Evolutionary conservation across 2,329 filamentous ascomycete species (phyloP), one percentile per base, ranked within the genome.

Genomic region (Paramyrothecium roridum): DNA sequence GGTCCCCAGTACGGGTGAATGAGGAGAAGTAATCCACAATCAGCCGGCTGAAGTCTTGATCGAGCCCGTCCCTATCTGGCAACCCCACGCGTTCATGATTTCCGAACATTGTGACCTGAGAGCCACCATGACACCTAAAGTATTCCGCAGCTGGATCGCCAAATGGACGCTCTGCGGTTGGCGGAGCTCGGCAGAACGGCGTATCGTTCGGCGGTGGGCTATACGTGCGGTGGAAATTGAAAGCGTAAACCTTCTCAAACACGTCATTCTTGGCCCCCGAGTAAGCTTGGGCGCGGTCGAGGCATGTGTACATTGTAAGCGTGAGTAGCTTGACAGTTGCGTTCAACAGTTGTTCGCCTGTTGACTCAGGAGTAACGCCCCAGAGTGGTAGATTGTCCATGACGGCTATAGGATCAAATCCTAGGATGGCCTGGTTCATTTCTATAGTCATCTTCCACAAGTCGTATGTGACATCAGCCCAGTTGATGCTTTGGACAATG

Each of bases 211-310:
- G 49, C 19, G 49, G 49, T 33, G 49, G 49, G 33, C 49, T 51
- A 30, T 51, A 51, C 16, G 49, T 51, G 30, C 49, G 49, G 30
- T 40, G 49, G 20, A 51, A 51, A 33, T 51, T 51, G 49, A 51
- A 51, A 8, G 20, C 6, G 49, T 51, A 51, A 11, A 51, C 49
- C 20, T 51, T 51, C n/a, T 51, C 49, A 19, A 51, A 51, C 4
- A 51, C 49, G 26, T 51, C 17, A 16, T 51, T 51, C 30, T 51
- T 51, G 26, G 49, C 30, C 6, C 26, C 49, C 3, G 49, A 51
- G 34, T n/a, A 51, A 3, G 49, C 33, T 16, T 51, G 26, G 17
- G 49, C 49, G 30, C 23, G 49, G 17, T 51, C 49, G 12, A 51
- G 49, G 20, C 49, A 51, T 8, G 49, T 51, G 49, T 37, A 51